Evolutionary conservation across 1,284 basidiomycete species (phyloP), one percentile per base, ranked within the genome.

Genomic region (Pyrrhoderma noxium): DNA sequence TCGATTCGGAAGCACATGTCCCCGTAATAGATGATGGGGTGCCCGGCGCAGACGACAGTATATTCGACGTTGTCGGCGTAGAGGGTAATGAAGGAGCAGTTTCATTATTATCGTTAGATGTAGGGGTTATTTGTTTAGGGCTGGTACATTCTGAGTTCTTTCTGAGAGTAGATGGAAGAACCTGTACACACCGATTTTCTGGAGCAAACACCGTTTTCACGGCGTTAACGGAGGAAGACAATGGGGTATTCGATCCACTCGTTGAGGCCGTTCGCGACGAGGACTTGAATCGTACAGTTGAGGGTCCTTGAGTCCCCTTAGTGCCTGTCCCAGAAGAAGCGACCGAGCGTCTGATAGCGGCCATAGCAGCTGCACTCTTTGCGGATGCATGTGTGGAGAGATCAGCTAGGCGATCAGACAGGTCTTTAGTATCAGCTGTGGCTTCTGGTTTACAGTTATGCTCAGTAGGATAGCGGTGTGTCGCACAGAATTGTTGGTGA

Each of bases 81-180:
- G 41, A 14, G 14, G 36, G 11, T 31, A 31, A 31, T 31, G 27
- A 31, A 11, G 27, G 11, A 31, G 27, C 5, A 5, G 27, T 31
- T 31, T 31, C 27, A 31, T 5, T 11, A 11, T 31, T 31, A 5
- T 31, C 27, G 27, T 31, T 31, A 31, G 7, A 46, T 44, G 22
- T 23, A n/a, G n/a, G 46, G 46, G 39, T 47, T n/a, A 31, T 5
- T 40, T 13, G 25, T 43, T 43, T 44, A 44, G 8, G 22, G 47
- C 51, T 52, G 54, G 27, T 56, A 42, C 41, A 39, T 56, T 52
- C 52, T 56, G 50, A 56, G 54, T 49, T 51, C 45, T 56, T 47
- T 42, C 40, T 49, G 54, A 48, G 22, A 9, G 27, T 37, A 49
- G 22, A 39, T 25, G 35, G 38, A 36, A 16, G 40, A 18, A 27